Evolutionary conservation across 1,139 yeast species (phyloP).

Genomic region (Hyphopichia fennica): DNA sequence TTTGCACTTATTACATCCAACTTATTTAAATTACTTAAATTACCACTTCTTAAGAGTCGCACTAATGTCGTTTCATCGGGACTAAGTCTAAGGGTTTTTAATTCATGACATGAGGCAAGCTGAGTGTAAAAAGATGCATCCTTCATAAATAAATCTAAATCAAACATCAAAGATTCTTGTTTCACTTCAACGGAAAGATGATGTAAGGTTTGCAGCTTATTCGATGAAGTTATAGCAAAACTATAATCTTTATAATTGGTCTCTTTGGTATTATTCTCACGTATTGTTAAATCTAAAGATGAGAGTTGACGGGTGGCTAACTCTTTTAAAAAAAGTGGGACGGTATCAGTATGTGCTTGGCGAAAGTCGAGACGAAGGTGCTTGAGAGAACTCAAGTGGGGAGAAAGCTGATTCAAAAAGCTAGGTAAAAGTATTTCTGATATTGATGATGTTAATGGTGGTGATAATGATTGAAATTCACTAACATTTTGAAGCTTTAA

Average conservation of each 20-base stretch:
- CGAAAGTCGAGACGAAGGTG: constrained; percentile 44
- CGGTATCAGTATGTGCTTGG: constrained; percentile 43
- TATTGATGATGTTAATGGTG: neutral
- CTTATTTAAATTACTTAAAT: constrained; percentile 23
- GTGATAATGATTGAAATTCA: constrained; percentile 16
- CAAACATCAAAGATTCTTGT: constrained; percentile 21
- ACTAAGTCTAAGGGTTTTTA: constrained; percentile 42
- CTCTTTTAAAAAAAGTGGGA: constrained; percentile 35
- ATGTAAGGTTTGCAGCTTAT: constrained; percentile 18
- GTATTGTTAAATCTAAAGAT: constrained; percentile 43
- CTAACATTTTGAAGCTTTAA: constrained; percentile 29
- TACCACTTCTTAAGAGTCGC: constrained; percentile 15
- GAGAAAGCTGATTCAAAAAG: constrained; percentile 28
- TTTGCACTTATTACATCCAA: constrained; percentile 49
- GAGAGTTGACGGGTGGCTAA: constrained; percentile 19
- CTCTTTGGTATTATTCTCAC: constrained; percentile 39
- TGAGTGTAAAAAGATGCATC: constrained; percentile 11
- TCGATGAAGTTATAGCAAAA: constrained; percentile 24
- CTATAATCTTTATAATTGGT: constrained; percentile 28
- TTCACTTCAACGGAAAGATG: constrained; percentile 45
- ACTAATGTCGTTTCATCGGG: constrained; percentile 26
- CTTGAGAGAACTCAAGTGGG: constrained; percentile 22
- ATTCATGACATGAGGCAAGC: constrained; percentile 16
- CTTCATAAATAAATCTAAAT: constrained; percentile 15
- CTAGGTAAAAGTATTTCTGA: constrained; percentile 17